Evolutionary conservation across 2,329 filamentous ascomycete genomes (phyloP).

Genomic region (Akanthomyces uredinophilus): DNA sequence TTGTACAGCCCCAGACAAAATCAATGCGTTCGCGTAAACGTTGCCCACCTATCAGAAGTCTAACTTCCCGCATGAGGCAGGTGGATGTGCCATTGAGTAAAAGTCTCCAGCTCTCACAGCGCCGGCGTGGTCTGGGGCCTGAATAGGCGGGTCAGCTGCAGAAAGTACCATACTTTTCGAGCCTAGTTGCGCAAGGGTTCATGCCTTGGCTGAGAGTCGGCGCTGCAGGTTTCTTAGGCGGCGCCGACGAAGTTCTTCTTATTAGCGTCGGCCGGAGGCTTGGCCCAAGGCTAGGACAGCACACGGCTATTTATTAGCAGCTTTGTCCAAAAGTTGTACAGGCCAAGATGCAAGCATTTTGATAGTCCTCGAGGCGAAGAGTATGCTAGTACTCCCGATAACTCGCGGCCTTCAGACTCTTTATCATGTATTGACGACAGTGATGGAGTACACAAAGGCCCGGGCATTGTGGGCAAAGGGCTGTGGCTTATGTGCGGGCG

Average conservation of each 20-base stretch:
- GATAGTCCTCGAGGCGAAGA: not conserved
- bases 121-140: slow-evolving; percentile 11
- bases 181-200: slow-evolving; percentile 8
- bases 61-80: slow-evolving; percentile 26
- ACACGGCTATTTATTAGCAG: not conserved
- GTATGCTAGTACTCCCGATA: not conserved
- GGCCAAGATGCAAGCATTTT: not conserved
- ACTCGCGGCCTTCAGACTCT: not conserved
- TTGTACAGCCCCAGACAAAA: not conserved
- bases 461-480: not conserved
- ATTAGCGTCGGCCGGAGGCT: not conserved
- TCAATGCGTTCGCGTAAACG: slow-evolving; percentile 1
- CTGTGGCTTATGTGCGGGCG: not conserved
- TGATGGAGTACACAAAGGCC: not conserved
- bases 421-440: too few relatives aligned
- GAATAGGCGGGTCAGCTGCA: slow-evolving; percentile 15
- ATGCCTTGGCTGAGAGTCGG: not conserved
- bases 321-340: not conserved
- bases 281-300: not conserved
- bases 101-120: slow-evolving; percentile 5
- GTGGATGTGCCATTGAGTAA: slow-evolving; percentile 13
- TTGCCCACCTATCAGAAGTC: slow-evolving; percentile 25
- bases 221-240: not conserved
- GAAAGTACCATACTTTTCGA: slow-evolving; percentile 14
- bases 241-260: slow-evolving; percentile 1